phyloP scores from a whole-genome alignment of 192 early-diverging fungal genomes.

The Rhizoclosmatium globosum region DNA sequence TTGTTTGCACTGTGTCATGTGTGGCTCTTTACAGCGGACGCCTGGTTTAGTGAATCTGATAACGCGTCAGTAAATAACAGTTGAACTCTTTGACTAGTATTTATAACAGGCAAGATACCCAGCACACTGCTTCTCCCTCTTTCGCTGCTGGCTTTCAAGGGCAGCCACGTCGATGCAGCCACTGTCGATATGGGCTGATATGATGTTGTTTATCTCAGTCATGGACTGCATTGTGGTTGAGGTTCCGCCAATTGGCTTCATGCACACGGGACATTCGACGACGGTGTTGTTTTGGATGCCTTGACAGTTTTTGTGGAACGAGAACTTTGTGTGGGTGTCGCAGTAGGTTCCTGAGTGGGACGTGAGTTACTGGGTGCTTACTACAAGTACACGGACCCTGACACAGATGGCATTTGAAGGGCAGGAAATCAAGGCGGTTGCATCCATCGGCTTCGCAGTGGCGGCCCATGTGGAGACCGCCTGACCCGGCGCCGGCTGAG shows the following conservation, averaged over 20 bases:
- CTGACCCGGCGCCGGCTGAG: neutral
- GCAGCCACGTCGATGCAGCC: constrained; percentile 13
- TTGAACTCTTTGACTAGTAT: too few relatives aligned
- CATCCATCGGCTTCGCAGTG: constrained; percentile 10
- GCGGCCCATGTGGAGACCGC: constrained; percentile 10
- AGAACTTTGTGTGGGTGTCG: constrained; percentile 29
- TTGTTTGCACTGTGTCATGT: neutral
- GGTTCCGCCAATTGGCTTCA: constrained; percentile 9
- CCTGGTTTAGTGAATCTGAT: neutral
- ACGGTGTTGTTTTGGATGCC: constrained; percentile 18
- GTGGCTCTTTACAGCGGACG: neutral
- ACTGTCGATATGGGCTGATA: constrained; percentile 14
- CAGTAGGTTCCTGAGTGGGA: constrained; percentile 16
- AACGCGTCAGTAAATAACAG: neutral
- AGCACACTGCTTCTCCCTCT: constrained; percentile 14
- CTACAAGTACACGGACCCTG: neutral
- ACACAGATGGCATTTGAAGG: constrained; percentile 38
- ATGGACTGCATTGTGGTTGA: neutral
- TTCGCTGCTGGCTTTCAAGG: constrained; percentile 1
- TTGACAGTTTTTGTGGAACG: constrained; percentile 14
- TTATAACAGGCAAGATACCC: neutral
- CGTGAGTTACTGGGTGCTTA: neutral
- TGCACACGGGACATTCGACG: constrained; percentile 32
- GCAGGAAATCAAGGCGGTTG: constrained; percentile 44
- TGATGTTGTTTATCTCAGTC: constrained; percentile 25